Base-by-base conservation (phyloP, 2,329 filamentous ascomycete species). In the Hirsutella minnesotensis region DNA sequence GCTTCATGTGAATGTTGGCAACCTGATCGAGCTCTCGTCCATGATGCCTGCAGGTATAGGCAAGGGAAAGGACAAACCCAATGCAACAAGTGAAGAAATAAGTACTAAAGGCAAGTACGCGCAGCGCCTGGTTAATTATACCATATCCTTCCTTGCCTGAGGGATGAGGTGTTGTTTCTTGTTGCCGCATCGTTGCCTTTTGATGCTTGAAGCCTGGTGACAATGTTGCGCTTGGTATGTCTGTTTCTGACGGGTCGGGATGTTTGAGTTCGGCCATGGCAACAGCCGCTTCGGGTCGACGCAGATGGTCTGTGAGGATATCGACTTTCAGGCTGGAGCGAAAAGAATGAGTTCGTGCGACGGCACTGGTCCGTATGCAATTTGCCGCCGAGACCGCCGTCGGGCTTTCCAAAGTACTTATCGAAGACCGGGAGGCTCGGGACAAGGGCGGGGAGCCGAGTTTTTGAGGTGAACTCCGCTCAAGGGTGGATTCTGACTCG, bases 61-160 rank as follows among this genome's bases (percentile, higher is more conserved):
- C n/a, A n/a, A n/a, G n/a, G n/a, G n/a, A 16, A 18, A 18, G 18
- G 33, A 54, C 70, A 40, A 68, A 79, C 76, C 64, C 59, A 36
- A 72, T 29, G 46, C 65, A 68, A 47, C 71, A 69, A 3, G 12
- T 24, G 21, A 24, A 22, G 21, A 39, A 39, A 56, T 78, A 81
- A 46, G 72, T 29, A 19, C 53, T 56, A 46, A 78, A 68, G 9
- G 66, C 62, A n/a, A 72, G 41, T 33, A 69, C 69, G n/a, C 77
- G 69, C 33, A 79, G 40, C 20, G 71, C 50, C 51, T 77, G 72
- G 46, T 70, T 64, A 13, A 66, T 51, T 9, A 60, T 56, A 39
- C 73, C 69, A 58, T 80, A 67, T 46, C 72, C 68, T 42, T 67
- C 59, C 43, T 68, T 67, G n/a, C 76, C 76, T 2, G 73, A 74